These are phyloP conservation scores for Leccinum disarticulatum DNA, from an alignment of 768 basidiomycete species.

Conservation along the genomic window DNA sequence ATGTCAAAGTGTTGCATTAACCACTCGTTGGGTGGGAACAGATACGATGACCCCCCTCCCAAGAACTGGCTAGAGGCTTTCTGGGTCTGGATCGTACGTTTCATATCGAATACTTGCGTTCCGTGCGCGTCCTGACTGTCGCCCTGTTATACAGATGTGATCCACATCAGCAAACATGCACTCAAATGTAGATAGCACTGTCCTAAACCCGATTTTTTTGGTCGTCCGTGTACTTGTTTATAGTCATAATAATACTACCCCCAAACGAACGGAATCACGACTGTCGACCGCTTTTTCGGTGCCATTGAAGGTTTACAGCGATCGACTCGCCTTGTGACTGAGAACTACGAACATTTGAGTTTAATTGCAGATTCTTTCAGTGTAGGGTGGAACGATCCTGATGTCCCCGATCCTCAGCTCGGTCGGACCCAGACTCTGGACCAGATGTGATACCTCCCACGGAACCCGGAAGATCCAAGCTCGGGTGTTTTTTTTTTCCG, in stretches of 20 bases:
- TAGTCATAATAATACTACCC: neutral
- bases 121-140: neutral
- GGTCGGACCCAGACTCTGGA: no score
- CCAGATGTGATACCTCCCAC: neutral
- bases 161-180: no score
- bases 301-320: rapidly evolving
- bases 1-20: neutral
- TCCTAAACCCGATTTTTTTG: neutral
- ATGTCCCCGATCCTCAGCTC: no score
- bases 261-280: neutral
- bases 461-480: no score
- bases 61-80: conserved; percentile 27
- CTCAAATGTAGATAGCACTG: neutral
- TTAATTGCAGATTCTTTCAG: no score
- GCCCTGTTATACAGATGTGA: conserved; percentile 9
- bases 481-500: neutral
- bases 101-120: neutral
- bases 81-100: conserved; percentile 31
- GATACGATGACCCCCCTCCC: conserved; percentile 29
- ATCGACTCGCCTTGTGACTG: neutral
- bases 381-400: no score
- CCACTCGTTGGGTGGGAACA: neutral
- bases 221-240: neutral
- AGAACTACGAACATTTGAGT: neutral
- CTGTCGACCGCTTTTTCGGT: neutral